phyloP scores from a whole-genome alignment of 108 stramenopile genomes.

The Schizochytrium sp. region DNA sequence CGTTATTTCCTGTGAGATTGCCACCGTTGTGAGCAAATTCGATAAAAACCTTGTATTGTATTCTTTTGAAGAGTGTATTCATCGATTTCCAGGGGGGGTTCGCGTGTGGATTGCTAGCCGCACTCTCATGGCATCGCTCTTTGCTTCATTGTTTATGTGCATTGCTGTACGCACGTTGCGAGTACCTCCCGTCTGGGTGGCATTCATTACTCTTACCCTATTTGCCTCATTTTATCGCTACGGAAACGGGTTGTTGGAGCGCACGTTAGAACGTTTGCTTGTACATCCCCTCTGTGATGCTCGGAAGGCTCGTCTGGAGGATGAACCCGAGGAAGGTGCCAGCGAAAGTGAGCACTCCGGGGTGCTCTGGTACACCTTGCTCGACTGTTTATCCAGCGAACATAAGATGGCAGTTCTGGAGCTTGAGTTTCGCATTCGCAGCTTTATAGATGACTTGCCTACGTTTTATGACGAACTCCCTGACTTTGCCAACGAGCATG shows the following conservation, averaged over 20 bases:
- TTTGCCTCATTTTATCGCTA: conserved; percentile 27
- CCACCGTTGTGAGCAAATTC: background rate
- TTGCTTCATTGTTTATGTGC: background rate
- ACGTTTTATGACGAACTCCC: background rate
- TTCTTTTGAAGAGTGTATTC: conserved; percentile 12
- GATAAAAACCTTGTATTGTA: conserved; percentile 36
- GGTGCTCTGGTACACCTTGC: background rate
- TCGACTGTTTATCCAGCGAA: background rate
- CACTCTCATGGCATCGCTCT: conserved; percentile 23
- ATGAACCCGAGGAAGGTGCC: background rate
- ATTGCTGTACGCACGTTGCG: background rate
- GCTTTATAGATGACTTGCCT: background rate
- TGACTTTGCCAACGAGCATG: background rate
- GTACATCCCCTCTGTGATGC: too few relatives aligned
- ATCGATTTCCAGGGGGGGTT: conserved; percentile 10
- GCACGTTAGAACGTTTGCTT: background rate
- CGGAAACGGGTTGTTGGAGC: conserved; percentile 45
- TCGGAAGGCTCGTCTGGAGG: background rate
- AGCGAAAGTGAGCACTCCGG: too few relatives aligned
- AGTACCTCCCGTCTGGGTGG: background rate
- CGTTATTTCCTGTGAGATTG: conserved; percentile 51
- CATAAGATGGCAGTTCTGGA: background rate
- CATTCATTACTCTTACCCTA: background rate
- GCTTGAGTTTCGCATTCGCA: background rate
- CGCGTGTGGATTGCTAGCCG: conserved; percentile 42